These are phyloP conservation scores for Trichocomaceae sp. DNA, from an alignment of 2,329 filamentous ascomycete species.

Conservation along the genomic window DNA sequence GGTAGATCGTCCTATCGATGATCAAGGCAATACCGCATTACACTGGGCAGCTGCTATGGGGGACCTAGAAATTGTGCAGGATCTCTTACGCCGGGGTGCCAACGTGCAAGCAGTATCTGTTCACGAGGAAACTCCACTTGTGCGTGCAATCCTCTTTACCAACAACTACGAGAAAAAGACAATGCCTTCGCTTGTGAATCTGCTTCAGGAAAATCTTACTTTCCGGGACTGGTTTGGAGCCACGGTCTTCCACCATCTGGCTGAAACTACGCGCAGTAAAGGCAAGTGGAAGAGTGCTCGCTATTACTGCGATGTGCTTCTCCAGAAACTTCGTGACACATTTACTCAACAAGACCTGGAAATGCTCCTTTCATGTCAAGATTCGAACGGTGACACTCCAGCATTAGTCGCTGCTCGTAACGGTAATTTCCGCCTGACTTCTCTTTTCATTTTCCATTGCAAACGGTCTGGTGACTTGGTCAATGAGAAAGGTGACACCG, in stretches of 20 bases:
- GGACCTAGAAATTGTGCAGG: conserved; percentile 82
- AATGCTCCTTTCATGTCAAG: conserved; percentile 70
- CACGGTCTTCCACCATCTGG: conserved; percentile 91
- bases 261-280: conserved; percentile 76
- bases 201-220: conserved; percentile 75
- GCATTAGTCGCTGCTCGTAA: conserved; percentile 83
- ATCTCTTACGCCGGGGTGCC: conserved; percentile 75
- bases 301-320: conserved; percentile 87
- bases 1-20: conserved; percentile 86
- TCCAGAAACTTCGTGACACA: conserved; percentile 77
- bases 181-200: conserved; percentile 75
- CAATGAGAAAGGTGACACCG: conserved; percentile 74
- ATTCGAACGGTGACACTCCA: conserved; percentile 84
- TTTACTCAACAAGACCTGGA: conserved; percentile 71
- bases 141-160: conserved; percentile 90
- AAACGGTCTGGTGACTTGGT: conserved; percentile 70
- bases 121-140: conserved; percentile 78
- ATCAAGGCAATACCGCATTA: conserved; percentile 83
- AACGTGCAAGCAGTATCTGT: conserved; percentile 64
- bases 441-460: conserved; percentile 64
- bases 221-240: conserved; percentile 72
- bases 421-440: conserved; percentile 68
- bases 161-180: conserved; percentile 94
- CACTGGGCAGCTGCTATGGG: conserved; percentile 99
- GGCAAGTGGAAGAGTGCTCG: conserved; percentile 82